Percentiles rank a stretch among this genome's conserved stretches.
Conservation (phyloP, 1,284 basidiomycete species). For the Mrakiaceae sp. region DNA sequence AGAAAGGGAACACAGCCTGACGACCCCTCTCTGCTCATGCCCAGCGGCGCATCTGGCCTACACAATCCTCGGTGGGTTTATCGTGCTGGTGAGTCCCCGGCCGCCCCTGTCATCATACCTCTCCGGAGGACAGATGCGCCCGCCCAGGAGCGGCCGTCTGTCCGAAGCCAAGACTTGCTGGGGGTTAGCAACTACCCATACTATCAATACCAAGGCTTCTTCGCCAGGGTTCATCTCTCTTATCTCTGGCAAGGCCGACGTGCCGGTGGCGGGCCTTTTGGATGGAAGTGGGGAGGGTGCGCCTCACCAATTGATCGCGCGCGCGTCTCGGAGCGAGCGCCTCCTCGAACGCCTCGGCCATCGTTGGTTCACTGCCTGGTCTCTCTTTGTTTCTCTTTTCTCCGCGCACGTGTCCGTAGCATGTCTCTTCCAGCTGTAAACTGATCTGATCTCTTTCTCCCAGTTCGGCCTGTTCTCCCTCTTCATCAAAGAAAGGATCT, state of each 20-base stretch:
- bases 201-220: too few relatives aligned
- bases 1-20: neutral
- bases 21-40: neutral
- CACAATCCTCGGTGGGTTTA: constrained; percentile 54
- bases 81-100: constrained; percentile 43
- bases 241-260: too few relatives aligned
- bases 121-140: too few relatives aligned
- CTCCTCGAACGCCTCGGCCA: neutral
- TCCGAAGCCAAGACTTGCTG: too few relatives aligned
- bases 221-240: too few relatives aligned
- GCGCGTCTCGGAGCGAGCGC: neutral
- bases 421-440: neutral
- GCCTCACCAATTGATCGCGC: neutral
- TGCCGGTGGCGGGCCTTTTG: too few relatives aligned
- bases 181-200: too few relatives aligned
- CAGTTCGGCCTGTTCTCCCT: constrained; percentile 92
- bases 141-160: too few relatives aligned
- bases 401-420: too few relatives aligned
- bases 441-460: constrained; percentile 2
- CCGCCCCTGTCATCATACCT: constrained; percentile 11
- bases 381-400: neutral
- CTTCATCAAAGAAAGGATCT: constrained; percentile 83
- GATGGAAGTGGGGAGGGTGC: neutral
- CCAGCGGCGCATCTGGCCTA: constrained; percentile 45
- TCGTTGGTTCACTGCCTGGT: neutral